Evolutionary conservation across 306 rosid genomes (phyloP).

Genomic region (Dryas alaskensis): DNA sequence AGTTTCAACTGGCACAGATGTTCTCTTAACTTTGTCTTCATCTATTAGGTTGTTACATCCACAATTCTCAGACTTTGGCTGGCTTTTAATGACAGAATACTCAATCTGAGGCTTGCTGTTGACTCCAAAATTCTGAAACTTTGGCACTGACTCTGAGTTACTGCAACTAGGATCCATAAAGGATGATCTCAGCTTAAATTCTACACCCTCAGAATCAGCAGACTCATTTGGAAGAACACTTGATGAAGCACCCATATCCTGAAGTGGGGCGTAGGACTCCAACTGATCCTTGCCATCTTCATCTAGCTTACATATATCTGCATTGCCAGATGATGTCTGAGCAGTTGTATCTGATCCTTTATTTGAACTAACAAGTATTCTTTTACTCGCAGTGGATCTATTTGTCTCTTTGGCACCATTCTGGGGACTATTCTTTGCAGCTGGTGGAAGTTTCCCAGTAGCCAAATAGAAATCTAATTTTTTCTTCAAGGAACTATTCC

Average conservation of each 20-base stretch:
- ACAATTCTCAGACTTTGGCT: constrained; percentile 21
- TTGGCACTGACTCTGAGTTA: constrained; percentile 45
- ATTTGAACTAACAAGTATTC: constrained; percentile 41
- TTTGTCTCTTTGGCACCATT: constrained; percentile 55
- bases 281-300: constrained; percentile 60
- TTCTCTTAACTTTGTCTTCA: constrained; percentile 38
- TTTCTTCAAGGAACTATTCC: constrained; percentile 99
- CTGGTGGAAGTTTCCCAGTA: constrained; percentile 89
- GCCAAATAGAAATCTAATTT: constrained; percentile 81
- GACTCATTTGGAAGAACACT: constrained; percentile 56
- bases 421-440: constrained; percentile 51
- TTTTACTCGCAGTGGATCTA: constrained; percentile 46
- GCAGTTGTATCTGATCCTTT: constrained; percentile 57
- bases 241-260: constrained; percentile 56
- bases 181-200: constrained; percentile 47
- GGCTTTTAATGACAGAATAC: constrained; percentile 29
- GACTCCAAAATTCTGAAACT: constrained; percentile 32
- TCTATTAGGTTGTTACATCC: constrained; percentile 34
- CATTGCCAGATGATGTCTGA: constrained; percentile 68
- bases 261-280: constrained; percentile 51
- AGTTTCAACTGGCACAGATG: constrained; percentile 47
- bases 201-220: constrained; percentile 61
- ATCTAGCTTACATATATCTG: constrained; percentile 44
- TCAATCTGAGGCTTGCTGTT: constrained; percentile 34
- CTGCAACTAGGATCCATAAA: constrained; percentile 45